Conservation (phyloP, 495 filamentous ascomycete genomes). For the Penicillium turbatum region DNA sequence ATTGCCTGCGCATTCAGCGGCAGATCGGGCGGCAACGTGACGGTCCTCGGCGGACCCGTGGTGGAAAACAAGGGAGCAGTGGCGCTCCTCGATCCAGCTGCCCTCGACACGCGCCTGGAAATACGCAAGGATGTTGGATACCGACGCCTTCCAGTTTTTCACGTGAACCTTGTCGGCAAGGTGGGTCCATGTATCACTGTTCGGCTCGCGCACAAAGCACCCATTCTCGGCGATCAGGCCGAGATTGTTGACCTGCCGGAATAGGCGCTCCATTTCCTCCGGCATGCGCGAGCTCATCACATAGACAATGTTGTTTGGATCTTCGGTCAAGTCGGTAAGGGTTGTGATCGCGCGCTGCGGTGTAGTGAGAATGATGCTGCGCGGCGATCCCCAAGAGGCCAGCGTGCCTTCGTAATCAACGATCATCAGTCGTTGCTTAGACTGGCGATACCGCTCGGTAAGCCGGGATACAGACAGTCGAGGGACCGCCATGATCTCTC, state of each 20-base stretch:
- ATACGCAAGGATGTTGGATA: constrained; percentile 73
- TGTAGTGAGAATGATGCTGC: constrained; percentile 73
- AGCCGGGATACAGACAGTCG: constrained; percentile 66
- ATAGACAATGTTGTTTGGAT: constrained; percentile 79
- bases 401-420: constrained; percentile 91
- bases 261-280: constrained; percentile 81
- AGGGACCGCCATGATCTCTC: constrained; percentile 79
- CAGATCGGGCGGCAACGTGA: constrained; percentile 65
- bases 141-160: constrained; percentile 69
- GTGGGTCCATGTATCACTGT: constrained; percentile 64
- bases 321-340: constrained; percentile 71
- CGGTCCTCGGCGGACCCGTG: constrained; percentile 77
- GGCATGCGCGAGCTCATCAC: constrained; percentile 84
- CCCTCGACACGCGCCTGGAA: constrained; percentile 85
- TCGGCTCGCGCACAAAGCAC: constrained; percentile 72
- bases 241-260: constrained; percentile 69
- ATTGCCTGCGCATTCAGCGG: constrained; percentile 81
- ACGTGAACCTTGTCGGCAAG: constrained; percentile 66
- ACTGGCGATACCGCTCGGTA: constrained; percentile 56
- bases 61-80: constrained; percentile 83
- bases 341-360: constrained; percentile 78
- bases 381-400: constrained; percentile 75
- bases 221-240: constrained; percentile 92
- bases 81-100: constrained; percentile 77
- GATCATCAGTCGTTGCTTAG: constrained; percentile 71